phyloP scores from a whole-genome alignment of 2,329 filamentous ascomycete species.

The Cladosporium austrohemisphaericum region DNA sequence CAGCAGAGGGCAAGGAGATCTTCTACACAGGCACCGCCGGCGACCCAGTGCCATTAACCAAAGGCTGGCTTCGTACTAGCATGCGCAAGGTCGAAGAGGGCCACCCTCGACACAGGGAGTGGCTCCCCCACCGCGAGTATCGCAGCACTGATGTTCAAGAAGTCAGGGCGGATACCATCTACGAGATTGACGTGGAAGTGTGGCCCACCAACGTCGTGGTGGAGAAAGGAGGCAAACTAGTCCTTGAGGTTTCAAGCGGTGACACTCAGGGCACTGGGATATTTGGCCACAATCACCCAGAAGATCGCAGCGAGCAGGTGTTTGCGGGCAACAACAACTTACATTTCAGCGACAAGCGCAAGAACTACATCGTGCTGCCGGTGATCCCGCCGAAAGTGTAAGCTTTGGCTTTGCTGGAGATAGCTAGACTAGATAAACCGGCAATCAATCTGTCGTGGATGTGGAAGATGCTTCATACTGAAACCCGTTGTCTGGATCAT shows the following conservation, averaged over 20 bases:
- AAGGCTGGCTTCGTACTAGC: slow-evolving; percentile 61
- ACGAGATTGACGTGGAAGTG: slow-evolving; percentile 59
- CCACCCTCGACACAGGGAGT: slow-evolving; percentile 51
- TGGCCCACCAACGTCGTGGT: slow-evolving; percentile 62
- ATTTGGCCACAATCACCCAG: slow-evolving; percentile 51
- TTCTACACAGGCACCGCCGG: slow-evolving; percentile 64
- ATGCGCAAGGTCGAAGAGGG: slow-evolving; percentile 52
- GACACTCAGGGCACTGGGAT: slow-evolving; percentile 60
- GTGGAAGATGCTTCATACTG: too few species aligned
- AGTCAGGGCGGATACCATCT: slow-evolving; percentile 54
- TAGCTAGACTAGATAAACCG: background rate
- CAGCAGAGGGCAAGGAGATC: slow-evolving; percentile 53
- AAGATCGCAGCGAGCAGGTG: slow-evolving; percentile 45
- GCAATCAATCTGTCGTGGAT: too few species aligned
- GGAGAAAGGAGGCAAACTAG: slow-evolving; percentile 49
- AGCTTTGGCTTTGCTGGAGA: background rate
- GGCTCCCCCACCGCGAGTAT: slow-evolving; percentile 58
- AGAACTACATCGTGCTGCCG: slow-evolving; percentile 54
- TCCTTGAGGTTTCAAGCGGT: slow-evolving; percentile 54
- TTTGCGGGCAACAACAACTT: slow-evolving; percentile 52
- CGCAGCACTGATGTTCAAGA: slow-evolving; percentile 53
- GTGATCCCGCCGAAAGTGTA: slow-evolving; percentile 44
- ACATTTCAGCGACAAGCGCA: slow-evolving; percentile 47
- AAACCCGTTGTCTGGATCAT: too few species aligned
- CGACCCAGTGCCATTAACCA: slow-evolving; percentile 59